Base-by-base conservation (phyloP, 176 grass and related monocot genomes). In the Bothriochloa decipiens region DNA sequence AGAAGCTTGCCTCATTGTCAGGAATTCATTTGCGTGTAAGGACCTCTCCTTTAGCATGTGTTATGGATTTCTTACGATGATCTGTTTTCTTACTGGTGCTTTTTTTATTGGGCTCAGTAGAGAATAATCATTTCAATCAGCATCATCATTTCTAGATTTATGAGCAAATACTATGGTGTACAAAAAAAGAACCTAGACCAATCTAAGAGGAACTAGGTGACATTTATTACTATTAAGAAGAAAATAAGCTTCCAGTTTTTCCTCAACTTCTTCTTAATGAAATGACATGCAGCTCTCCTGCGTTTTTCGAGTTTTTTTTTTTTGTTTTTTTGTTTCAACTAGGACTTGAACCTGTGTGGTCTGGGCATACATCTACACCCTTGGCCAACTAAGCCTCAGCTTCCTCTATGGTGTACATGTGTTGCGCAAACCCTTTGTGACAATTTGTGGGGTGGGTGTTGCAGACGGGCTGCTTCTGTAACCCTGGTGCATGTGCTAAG, bases 401-500 rank as follows among this genome's bases (percentile, higher is more conserved):
- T 58, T 58, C 20, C 8, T 58, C 41, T 60, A 18, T 20, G 15
- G 11, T 28, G 32, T 65, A 49, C 17, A 75, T 47, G 27, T 72
- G 40, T 28, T 45, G 25, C 8, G 4, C 37, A 73, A 43, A 28
- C 41, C 39, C 9, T 64, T 14, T 62, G 11, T 46, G 27, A 64
- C 12, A 8, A 75, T 29, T 50, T 41, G 37, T 5, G 35, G 10
- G 68, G 3, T 46, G 26, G 49, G 18, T 77, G 20, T 17, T 85
- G 74, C 79, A 98, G 96, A 92, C 93, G 26, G 96, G 96, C 29
- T 98, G 96, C 91, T 98, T 98, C 79, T 98, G 96, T 89, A 98
- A 98, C 77, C 96, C 96, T 87, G 96, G 96, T 7, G 89, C 92
- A 39, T 98, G 93, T 81, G 93, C 93, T 78, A 98, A 98, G 84